These are phyloP conservation scores for Vigna mungo DNA, from an alignment of 306 rosid genomes.

Conservation along the genomic window DNA sequence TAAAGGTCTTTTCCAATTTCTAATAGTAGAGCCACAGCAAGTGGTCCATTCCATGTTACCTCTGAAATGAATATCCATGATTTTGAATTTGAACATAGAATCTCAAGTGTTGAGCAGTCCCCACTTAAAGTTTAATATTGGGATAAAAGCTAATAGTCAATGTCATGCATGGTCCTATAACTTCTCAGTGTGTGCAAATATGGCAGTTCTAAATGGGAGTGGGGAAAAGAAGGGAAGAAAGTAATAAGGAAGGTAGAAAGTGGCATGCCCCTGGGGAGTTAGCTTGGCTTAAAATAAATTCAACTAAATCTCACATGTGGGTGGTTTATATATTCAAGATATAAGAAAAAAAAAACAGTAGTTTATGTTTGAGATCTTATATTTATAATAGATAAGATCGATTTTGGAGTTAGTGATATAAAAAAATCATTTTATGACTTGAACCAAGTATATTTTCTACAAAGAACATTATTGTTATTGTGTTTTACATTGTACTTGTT, in stretches of 20 bases:
- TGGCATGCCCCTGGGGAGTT: neutral
- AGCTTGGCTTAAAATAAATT: too few relatives aligned
- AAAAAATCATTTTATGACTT: too few relatives aligned
- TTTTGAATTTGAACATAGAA: conserved; percentile 31
- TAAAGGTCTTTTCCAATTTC: conserved; percentile 5
- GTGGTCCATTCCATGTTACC: conserved; percentile 32
- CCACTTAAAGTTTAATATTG: conserved; percentile 24
- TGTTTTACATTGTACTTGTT: too few relatives aligned
- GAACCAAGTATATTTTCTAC: too few relatives aligned
- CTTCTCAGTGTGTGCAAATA: neutral
- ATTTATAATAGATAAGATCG: too few relatives aligned
- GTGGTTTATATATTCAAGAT: neutral
- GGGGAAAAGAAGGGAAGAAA: neutral
- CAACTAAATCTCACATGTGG: neutral
- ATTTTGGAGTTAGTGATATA: too few relatives aligned
- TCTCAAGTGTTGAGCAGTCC: neutral
- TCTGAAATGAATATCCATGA: neutral
- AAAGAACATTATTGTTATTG: too few relatives aligned
- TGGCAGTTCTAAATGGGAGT: neutral
- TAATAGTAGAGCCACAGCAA: conserved; percentile 13
- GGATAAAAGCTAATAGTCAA: conserved; percentile 24
- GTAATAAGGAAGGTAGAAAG: neutral
- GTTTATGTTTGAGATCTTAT: too few relatives aligned
- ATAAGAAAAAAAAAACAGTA: neutral
- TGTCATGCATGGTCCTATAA: conserved; percentile 15